phyloP scores from a whole-genome alignment of 1,139 yeast genomes.

The Suhomyces yuchorum region DNA sequence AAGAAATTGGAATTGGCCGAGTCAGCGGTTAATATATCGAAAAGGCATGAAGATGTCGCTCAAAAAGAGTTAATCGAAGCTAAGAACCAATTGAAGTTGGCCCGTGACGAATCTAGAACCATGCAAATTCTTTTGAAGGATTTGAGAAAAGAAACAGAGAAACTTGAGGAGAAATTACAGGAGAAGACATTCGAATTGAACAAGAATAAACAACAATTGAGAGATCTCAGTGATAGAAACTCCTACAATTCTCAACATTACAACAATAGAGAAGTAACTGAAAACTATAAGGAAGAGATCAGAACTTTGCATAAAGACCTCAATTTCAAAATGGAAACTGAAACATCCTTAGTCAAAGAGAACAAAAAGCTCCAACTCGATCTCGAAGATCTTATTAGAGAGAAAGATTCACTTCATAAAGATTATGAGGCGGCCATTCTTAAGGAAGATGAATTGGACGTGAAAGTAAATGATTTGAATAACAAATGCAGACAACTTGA shows the following conservation, averaged over 20 bases:
- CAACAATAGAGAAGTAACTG: slow-evolving; percentile 44
- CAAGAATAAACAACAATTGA: slow-evolving; percentile 49
- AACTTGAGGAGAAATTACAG: slow-evolving; percentile 59
- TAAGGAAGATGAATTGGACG: slow-evolving; percentile 54
- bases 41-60: slow-evolving; percentile 61
- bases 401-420: slow-evolving; percentile 51
- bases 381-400: slow-evolving; percentile 54
- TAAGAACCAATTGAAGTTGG: slow-evolving; percentile 52
- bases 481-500: slow-evolving; percentile 50
- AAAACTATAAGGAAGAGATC: slow-evolving; percentile 58
- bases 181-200: slow-evolving; percentile 60
- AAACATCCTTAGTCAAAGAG: slow-evolving; percentile 66
- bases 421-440: slow-evolving; percentile 53
- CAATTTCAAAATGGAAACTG: slow-evolving; percentile 57
- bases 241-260: slow-evolving; percentile 53
- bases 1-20: slow-evolving; percentile 80
- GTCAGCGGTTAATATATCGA: slow-evolving; percentile 63
- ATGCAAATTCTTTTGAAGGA: slow-evolving; percentile 61
- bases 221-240: slow-evolving; percentile 52
- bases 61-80: slow-evolving; percentile 58
- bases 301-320: slow-evolving; percentile 60
- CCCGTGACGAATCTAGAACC: slow-evolving; percentile 60
- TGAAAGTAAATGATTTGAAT: slow-evolving; percentile 44
- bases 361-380: slow-evolving; percentile 64
- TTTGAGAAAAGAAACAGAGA: slow-evolving; percentile 55